Percentiles rank a stretch among this genome's conserved stretches.
Evolutionary conservation across 805 yeast species (phyloP).

Genomic region (Kuraishia ogatae): DNA sequence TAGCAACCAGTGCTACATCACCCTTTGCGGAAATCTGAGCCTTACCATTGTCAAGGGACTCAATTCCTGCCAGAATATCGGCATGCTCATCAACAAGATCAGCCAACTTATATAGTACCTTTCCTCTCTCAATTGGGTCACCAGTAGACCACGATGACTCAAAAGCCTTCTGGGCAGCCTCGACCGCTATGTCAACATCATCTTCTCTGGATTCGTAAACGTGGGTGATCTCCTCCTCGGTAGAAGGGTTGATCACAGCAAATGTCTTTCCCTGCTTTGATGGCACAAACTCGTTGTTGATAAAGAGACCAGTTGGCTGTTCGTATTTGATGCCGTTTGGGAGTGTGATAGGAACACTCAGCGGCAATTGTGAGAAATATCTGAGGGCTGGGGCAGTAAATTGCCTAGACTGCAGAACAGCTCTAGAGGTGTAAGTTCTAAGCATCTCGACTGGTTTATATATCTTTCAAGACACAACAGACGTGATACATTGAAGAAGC

Average conservation of each 20-base stretch:
- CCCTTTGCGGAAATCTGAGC: slow-evolving; percentile 40
- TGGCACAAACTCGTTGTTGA: slow-evolving; percentile 71
- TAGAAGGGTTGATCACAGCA: slow-evolving; percentile 47
- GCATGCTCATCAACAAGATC: slow-evolving; percentile 37
- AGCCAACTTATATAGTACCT: slow-evolving; percentile 37
- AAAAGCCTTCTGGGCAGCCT: slow-evolving; percentile 44
- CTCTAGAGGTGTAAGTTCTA: background rate
- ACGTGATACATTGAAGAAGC: background rate
- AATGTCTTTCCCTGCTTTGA: slow-evolving; percentile 50
- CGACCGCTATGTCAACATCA: slow-evolving; percentile 47
- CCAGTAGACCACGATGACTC: slow-evolving; percentile 34
- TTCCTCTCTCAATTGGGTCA: slow-evolving; percentile 38
- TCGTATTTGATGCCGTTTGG: slow-evolving; percentile 50
- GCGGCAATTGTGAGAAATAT: slow-evolving; percentile 23
- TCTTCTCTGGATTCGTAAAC: slow-evolving; percentile 41
- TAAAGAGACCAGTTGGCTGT: slow-evolving; percentile 74
- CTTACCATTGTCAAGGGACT: slow-evolving; percentile 54
- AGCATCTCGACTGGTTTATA: background rate
- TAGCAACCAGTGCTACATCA: slow-evolving; percentile 52
- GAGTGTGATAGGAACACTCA: slow-evolving; percentile 35
- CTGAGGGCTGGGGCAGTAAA: slow-evolving; percentile 6
- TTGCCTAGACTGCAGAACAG: background rate
- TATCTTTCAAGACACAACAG: background rate
- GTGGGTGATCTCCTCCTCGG: slow-evolving; percentile 40
- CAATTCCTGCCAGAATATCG: slow-evolving; percentile 45